Conservation (phyloP, 192 early-diverging fungal genomes). For the Dimargaris verticillata region DNA sequence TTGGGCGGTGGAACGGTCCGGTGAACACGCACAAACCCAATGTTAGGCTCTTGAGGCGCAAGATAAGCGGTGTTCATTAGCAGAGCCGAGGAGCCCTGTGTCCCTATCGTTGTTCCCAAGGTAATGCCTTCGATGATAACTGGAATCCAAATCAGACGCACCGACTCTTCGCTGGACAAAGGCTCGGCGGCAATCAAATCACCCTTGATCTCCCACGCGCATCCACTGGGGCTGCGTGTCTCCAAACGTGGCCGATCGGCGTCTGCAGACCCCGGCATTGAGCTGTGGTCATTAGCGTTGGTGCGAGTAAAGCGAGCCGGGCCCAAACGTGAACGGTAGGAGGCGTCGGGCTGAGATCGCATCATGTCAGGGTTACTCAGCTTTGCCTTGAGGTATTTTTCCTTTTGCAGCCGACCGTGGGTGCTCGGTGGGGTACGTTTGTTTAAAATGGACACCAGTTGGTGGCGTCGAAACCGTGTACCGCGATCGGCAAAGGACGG, state of each 20-base stretch:
- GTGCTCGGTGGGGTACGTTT: conserved; percentile 1
- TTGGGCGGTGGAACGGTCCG: conserved; percentile 13
- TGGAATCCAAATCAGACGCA: conserved; percentile 11
- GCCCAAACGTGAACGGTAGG: not conserved
- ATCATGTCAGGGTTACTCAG: not conserved
- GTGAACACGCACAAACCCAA: conserved; percentile 7
- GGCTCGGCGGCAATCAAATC: conserved; percentile 8
- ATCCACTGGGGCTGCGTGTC: not conserved
- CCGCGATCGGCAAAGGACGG: not conserved
- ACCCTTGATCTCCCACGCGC: conserved; percentile 10
- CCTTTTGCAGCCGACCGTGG: conserved; percentile 5
- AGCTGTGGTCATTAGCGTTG: not conserved
- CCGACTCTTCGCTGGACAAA: conserved; percentile 10
- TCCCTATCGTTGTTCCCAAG: not conserved
- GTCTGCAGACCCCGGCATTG: not conserved
- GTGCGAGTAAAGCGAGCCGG: not conserved
- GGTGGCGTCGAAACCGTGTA: not conserved
- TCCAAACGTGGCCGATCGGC: not conserved
- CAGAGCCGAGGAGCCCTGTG: not conserved
- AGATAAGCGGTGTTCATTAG: not conserved
- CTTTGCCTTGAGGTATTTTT: conserved; percentile 5
- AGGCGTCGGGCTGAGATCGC: not conserved
- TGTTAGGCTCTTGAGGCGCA: not conserved
- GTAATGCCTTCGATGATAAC: not conserved
- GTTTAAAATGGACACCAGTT: conserved; percentile 7